phyloP scores from a whole-genome alignment of 768 basidiomycete species.

The Trametes gibbosa region DNA sequence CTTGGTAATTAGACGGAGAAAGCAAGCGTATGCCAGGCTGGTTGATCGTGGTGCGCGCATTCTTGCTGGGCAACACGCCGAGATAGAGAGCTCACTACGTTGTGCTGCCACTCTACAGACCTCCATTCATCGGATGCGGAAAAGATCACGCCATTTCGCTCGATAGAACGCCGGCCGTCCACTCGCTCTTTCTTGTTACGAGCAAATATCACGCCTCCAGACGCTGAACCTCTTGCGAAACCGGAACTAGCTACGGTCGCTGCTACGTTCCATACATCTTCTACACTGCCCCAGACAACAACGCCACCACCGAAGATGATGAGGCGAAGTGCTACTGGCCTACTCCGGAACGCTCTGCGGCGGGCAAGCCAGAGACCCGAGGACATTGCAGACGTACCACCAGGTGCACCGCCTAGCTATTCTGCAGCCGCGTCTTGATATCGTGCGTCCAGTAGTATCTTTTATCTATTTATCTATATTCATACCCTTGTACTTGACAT shows the following conservation, averaged over 20 bases:
- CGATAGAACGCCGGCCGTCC: no score
- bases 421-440: no score
- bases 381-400: no score
- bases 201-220: no score
- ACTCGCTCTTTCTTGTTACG: no score
- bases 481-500: no score
- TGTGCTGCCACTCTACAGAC: background rate
- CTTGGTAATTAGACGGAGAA: background rate
- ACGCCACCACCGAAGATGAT: background rate
- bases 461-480: no score
- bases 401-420: no score
- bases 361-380: no score
- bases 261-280: background rate
- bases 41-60: background rate
- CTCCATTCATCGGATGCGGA: background rate
- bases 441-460: no score
- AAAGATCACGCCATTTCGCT: background rate
- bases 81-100: background rate
- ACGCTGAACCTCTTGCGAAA: background rate
- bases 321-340: background rate
- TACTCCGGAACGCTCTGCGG: background rate
- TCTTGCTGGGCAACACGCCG: background rate
- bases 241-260: background rate
- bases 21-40: background rate
- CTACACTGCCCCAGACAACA: no score